Evolutionary conservation across 2,329 filamentous ascomycete species (phyloP).

Genomic region (Phialocephala subalpina): DNA sequence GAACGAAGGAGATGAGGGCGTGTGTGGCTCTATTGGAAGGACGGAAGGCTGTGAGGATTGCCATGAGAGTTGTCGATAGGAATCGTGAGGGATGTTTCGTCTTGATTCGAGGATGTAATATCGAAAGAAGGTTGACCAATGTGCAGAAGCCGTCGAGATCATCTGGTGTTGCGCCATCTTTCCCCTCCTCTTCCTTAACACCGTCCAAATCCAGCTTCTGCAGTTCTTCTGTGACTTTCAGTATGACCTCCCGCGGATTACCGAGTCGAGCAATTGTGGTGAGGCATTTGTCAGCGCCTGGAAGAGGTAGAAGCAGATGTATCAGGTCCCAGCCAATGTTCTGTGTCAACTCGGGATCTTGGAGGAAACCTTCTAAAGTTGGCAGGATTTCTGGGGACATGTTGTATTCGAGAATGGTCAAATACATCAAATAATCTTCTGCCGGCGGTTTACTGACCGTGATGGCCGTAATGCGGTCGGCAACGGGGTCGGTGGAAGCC

Average conservation of each 20-base stretch:
- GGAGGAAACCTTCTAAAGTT: slow-evolving; percentile 71
- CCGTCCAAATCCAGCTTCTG: slow-evolving; percentile 49
- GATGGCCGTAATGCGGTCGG: slow-evolving; percentile 40
- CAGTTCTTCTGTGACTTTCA: slow-evolving; percentile 80
- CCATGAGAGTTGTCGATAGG: slow-evolving; percentile 77
- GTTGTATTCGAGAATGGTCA: slow-evolving; percentile 80
- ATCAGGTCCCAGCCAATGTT: slow-evolving; percentile 89
- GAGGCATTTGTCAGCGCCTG: slow-evolving; percentile 74
- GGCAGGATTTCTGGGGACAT: slow-evolving; percentile 72
- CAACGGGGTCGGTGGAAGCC: slow-evolving; percentile 35
- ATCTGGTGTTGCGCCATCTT: background rate
- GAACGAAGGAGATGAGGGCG: slow-evolving; percentile 74
- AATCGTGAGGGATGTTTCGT: slow-evolving; percentile 83
- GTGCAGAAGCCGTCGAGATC: slow-evolving; percentile 67
- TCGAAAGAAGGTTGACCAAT: slow-evolving; percentile 74
- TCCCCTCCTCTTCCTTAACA: slow-evolving; percentile 29
- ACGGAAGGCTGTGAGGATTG: slow-evolving; percentile 72
- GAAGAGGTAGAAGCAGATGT: slow-evolving; percentile 73
- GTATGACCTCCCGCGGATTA: slow-evolving; percentile 82
- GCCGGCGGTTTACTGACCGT: slow-evolving; percentile 52
- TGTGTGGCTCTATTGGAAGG: slow-evolving; percentile 72
- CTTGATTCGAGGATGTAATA: slow-evolving; percentile 77
- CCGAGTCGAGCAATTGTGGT: slow-evolving; percentile 78
- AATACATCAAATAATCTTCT: slow-evolving; percentile 76
- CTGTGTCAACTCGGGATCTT: slow-evolving; percentile 72